phyloP scores from a whole-genome alignment of 495 filamentous ascomycete species.

The Aspergillus steynii region DNA sequence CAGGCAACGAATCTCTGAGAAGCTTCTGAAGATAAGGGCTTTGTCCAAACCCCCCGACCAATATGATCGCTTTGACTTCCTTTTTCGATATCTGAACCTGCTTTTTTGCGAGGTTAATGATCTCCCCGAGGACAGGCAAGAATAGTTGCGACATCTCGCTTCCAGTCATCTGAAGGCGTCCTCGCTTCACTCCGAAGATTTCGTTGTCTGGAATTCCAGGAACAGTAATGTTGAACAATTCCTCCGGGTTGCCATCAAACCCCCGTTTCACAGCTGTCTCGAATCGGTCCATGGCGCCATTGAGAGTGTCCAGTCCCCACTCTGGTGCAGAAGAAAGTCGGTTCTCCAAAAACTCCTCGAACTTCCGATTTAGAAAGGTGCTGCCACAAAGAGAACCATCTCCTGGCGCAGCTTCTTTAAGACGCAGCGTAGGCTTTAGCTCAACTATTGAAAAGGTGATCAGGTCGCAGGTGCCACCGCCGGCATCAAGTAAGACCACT shows the following conservation, averaged over 20 bases:
- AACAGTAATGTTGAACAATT: constrained; percentile 24
- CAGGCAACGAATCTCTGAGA: constrained; percentile 19
- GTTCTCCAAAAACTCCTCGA: constrained; percentile 64
- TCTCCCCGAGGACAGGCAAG: constrained; percentile 19
- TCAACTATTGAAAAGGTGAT: constrained; percentile 51
- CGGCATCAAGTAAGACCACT: constrained; percentile 74
- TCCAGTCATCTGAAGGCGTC: constrained; percentile 16
- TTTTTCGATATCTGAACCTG: constrained; percentile 15
- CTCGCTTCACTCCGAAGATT: constrained; percentile 19
- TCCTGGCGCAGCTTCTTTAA: constrained; percentile 66
- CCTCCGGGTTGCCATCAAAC: constrained; percentile 15
- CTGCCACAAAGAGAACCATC: constrained; percentile 65
- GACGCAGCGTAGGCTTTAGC: constrained; percentile 40
- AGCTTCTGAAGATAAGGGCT: constrained; percentile 56
- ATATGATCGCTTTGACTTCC: constrained; percentile 53
- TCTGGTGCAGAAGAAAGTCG: constrained; percentile 38
- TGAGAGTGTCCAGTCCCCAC: constrained; percentile 24
- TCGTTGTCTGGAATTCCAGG: constrained; percentile 22
- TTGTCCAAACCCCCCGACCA: constrained; percentile 71
- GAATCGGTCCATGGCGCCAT: constrained; percentile 23
- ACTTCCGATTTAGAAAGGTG: constrained; percentile 68
- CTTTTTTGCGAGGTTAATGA: constrained; percentile 23
- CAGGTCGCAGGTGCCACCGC: constrained; percentile 74
- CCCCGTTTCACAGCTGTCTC: constrained; percentile 24
- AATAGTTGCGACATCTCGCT: constrained; percentile 24